These are phyloP conservation scores for Conidiobolus incongruus DNA, from an alignment of 371 early-diverging fungal genomes.

Conservation along the genomic window DNA sequence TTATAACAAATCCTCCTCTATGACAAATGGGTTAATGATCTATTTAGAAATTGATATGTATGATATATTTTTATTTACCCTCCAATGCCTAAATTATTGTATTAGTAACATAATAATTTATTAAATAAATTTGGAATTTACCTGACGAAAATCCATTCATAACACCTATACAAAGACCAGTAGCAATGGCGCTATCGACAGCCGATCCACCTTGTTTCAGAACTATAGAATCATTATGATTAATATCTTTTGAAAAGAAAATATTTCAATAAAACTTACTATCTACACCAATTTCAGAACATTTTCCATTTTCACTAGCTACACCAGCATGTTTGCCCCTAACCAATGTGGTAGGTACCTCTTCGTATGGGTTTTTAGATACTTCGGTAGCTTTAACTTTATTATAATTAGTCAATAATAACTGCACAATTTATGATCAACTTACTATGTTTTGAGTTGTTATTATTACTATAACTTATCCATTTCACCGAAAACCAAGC, in stretches of 20 bases:
- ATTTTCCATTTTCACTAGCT: constrained; percentile 58
- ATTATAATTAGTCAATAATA: too few species aligned
- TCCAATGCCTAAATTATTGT: not conserved
- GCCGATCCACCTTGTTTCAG: constrained; percentile 87
- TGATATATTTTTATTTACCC: not conserved
- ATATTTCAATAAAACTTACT: not conserved
- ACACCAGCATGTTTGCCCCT: constrained; percentile 45
- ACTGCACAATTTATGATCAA: too few species aligned
- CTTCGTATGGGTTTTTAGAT: too few species aligned
- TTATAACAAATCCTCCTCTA: constrained; percentile 95
- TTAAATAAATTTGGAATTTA: constrained; percentile 23
- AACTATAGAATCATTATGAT: constrained; percentile 14
- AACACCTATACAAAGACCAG: constrained; percentile 82
- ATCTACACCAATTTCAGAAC: constrained; percentile 69
- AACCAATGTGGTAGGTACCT: too few species aligned
- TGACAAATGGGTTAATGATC: not conserved
- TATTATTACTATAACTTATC: too few species aligned
- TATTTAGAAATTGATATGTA: not conserved
- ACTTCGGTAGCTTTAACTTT: too few species aligned
- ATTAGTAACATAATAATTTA: not conserved
- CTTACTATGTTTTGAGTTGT: too few species aligned
- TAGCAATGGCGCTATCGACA: constrained; percentile 91
- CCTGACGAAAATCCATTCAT: constrained; percentile 90
- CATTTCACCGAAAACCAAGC: too few species aligned
- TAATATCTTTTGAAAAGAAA: too few species aligned